A percentile compares a stretch with the other conserved stretches of the same genome.
phyloP scores from a whole-genome alignment of 192 early-diverging fungal genomes.

The Coemansia sp. region DNA sequence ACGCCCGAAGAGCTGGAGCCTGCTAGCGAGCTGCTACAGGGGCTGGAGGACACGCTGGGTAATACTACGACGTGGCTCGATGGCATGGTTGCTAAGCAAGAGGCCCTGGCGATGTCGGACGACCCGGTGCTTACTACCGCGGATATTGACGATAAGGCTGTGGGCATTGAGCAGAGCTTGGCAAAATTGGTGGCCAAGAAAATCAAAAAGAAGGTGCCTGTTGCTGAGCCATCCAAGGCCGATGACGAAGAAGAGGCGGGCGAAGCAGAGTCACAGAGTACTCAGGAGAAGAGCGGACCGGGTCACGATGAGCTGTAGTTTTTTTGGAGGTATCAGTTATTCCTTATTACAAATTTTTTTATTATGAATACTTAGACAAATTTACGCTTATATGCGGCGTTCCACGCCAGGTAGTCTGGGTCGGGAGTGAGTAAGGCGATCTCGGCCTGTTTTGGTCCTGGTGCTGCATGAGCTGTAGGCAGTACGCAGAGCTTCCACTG shows the following conservation, averaged over 20 bases:
- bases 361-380: background rate
- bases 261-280: slow-evolving; percentile 1
- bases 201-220: slow-evolving; percentile 49
- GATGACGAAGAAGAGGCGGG: slow-evolving; percentile 18
- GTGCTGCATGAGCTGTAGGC: slow-evolving; percentile 8
- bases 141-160: slow-evolving; percentile 57
- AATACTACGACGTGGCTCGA: slow-evolving; percentile 60
- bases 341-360: background rate
- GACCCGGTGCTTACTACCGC: slow-evolving; percentile 64
- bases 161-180: slow-evolving; percentile 56
- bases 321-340: background rate
- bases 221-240: slow-evolving; percentile 24
- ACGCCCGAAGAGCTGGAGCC: slow-evolving; percentile 57
- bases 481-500: slow-evolving; percentile 47
- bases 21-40: slow-evolving; percentile 31
- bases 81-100: slow-evolving; percentile 61
- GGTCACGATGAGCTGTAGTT: slow-evolving; percentile 34
- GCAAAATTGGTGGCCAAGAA: slow-evolving; percentile 60
- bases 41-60: slow-evolving; percentile 57
- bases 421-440: slow-evolving; percentile 43
- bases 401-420: slow-evolving; percentile 32
- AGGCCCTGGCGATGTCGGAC: slow-evolving; percentile 54
- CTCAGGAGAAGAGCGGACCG: slow-evolving; percentile 10
- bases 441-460: background rate
- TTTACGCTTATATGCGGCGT: slow-evolving; percentile 7